phyloP scores from a whole-genome alignment of 2,329 filamentous ascomycete species.

The Ophiostoma sp. region DNA sequence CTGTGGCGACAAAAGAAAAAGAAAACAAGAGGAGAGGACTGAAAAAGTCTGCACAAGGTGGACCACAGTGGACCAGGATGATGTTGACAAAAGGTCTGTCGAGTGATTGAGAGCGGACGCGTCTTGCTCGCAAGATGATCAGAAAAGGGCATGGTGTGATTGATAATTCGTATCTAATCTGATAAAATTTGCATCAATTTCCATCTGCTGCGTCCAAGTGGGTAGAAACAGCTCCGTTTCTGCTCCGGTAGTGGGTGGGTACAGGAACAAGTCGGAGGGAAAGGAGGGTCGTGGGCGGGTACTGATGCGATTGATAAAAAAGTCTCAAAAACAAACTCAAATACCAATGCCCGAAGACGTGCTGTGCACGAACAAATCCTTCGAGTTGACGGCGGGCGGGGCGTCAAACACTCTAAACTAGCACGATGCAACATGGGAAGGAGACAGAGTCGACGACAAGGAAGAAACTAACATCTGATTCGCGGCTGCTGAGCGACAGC shows the following conservation, averaged over 20 bases:
- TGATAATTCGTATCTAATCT: slow-evolving; percentile 8
- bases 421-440: neutral
- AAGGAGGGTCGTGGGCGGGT: neutral
- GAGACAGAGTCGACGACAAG: neutral
- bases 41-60: neutral
- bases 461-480: slow-evolving; percentile 2
- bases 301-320: neutral
- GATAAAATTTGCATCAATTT: slow-evolving; percentile 3
- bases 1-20: neutral
- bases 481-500: neutral
- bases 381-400: no score
- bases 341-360: neutral
- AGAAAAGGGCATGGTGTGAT: neutral
- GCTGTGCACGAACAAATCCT: neutral
- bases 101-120: neutral
- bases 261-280: neutral
- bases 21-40: neutral
- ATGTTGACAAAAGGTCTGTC: neutral
- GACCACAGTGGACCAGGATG: neutral
- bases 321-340: neutral
- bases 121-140: neutral
- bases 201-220: neutral
- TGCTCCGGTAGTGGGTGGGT: neutral
- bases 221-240: neutral
- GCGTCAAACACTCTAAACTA: neutral